Evolutionary conservation across 345 rosid genomes (phyloP).

Genomic region (Aurinia saxatilis): DNA sequence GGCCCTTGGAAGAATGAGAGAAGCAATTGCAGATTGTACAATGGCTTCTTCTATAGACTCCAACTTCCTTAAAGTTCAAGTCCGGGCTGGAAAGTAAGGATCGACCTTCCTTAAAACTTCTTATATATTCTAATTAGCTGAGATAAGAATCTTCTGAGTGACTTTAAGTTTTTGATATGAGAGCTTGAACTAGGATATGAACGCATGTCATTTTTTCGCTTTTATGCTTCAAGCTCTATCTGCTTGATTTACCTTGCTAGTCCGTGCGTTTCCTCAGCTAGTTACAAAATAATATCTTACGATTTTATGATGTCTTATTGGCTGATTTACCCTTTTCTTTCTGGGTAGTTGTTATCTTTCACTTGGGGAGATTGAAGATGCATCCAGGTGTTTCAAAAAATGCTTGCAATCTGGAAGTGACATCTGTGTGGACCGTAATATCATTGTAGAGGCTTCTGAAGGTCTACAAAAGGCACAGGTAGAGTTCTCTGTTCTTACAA

Average conservation of each 20-base stretch:
- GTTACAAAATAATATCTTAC: not conserved
- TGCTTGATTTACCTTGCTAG: not conserved
- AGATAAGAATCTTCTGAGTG: not conserved
- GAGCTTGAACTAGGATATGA: slow-evolving; percentile 6
- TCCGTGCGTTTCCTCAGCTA: slow-evolving; percentile 7
- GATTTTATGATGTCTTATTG: slow-evolving; percentile 1
- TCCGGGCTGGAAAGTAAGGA: slow-evolving; percentile 87
- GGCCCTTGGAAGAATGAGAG: slow-evolving; percentile 87
- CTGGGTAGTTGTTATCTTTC: slow-evolving; percentile 73
- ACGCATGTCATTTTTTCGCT: not conserved
- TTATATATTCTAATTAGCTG: slow-evolving; percentile 5
- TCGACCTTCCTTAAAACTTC: slow-evolving; percentile 10
- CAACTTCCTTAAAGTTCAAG: slow-evolving; percentile 72
- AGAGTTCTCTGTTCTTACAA: slow-evolving; percentile 10
- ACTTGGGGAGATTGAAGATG: slow-evolving; percentile 88
- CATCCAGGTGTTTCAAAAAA: slow-evolving; percentile 59
- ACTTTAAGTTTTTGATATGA: not conserved
- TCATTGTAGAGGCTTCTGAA: slow-evolving; percentile 86
- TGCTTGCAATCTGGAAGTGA: slow-evolving; percentile 75
- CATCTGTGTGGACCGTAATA: slow-evolving; percentile 70
- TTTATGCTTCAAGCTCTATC: not conserved
- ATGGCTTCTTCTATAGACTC: slow-evolving; percentile 78
- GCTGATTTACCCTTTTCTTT: slow-evolving; percentile 12
- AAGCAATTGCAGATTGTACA: slow-evolving; percentile 79
- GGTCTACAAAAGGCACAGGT: slow-evolving; percentile 91